Conservation (phyloP, 75 land plant species). For the Larix kaempferi region DNA sequence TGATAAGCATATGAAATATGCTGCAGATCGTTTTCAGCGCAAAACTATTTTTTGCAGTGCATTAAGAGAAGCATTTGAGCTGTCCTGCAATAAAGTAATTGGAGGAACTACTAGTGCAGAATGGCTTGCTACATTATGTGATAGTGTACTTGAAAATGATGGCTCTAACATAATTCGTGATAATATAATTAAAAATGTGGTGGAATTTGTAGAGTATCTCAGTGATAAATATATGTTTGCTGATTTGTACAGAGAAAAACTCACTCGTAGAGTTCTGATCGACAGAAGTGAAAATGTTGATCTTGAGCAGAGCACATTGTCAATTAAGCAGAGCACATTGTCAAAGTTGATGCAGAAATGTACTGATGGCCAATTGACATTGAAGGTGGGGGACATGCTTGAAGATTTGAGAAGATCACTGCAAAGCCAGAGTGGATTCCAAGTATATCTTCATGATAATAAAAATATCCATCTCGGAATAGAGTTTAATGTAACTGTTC, state of each 20-base stretch:
- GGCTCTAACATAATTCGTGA: no score
- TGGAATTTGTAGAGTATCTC: conserved; percentile 78
- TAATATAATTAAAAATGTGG: conserved; percentile 86
- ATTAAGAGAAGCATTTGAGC: no score
- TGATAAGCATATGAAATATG: no score
- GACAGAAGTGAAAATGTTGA: background rate
- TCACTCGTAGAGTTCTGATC: background rate
- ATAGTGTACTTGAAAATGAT: conserved; percentile 84
- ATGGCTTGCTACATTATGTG: conserved; percentile 80
- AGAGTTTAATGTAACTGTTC: no score
- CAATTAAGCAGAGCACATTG: no score
- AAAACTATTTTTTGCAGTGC: no score
- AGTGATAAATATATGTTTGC: conserved; percentile 97
- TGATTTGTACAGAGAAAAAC: conserved; percentile 75
- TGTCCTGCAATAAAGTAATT: conserved; percentile 81
- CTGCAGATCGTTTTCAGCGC: no score
- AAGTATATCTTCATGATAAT: background rate
- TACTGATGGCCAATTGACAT: no score
- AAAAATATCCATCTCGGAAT: conserved; percentile 34
- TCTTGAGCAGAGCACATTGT: background rate
- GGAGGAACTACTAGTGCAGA: conserved; percentile 87
- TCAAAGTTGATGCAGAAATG: background rate
- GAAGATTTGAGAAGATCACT: no score
- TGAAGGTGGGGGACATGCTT: no score
- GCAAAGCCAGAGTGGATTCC: conserved; percentile 39